Evolutionary conservation across 164 flowering plant species (phyloP), one percentile per base, ranked within the genome.

Genomic region (Berberis vulgaris): DNA sequence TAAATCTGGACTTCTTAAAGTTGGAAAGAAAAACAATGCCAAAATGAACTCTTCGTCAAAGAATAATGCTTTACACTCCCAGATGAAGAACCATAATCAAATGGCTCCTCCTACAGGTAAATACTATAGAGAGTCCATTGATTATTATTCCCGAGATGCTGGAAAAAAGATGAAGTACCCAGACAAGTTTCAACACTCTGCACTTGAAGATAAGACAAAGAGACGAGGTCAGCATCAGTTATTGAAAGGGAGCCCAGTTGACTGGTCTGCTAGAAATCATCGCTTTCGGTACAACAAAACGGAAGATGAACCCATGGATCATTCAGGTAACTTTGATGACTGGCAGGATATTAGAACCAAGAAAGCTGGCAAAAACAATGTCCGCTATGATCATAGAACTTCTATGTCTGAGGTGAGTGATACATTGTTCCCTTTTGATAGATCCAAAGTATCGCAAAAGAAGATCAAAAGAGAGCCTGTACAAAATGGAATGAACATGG

Each of bases 11-110:
- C 44, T 68, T 59, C 46, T 55, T n/a, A 86, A 79, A 71, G 60
- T 60, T 10, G 79, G 90, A 67, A 86, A 78, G 78, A 84, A 81
- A 65, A 76, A 62, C 58, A 79, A 72, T 26, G 26, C 26, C 26
- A 26, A 26, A 26, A 26, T 26, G 26, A 26, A 26, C 26, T 26
- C 26, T 26, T 26, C 26, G 26, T 26, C 26, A 26, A 26, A 26
- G 26, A 26, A 26, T 26, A 26, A 26, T 26, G 26, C 26, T 60
- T 60, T 69, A 11, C 72, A 69, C 64, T 73, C 71, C 46, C 64
- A 77, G 71, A 82, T 76, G 62, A 76, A 75, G 67, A 81, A 69
- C 43, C 68, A 72, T 64, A 80, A 73, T 62, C 71, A 73, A 65
- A 65, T 77, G 62, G 67, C 81, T 44, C 86, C 76, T 12, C 64